These are phyloP conservation scores for Zalerion maritima DNA, from an alignment of 495 filamentous ascomycete genomes.

Conservation along the genomic window DNA sequence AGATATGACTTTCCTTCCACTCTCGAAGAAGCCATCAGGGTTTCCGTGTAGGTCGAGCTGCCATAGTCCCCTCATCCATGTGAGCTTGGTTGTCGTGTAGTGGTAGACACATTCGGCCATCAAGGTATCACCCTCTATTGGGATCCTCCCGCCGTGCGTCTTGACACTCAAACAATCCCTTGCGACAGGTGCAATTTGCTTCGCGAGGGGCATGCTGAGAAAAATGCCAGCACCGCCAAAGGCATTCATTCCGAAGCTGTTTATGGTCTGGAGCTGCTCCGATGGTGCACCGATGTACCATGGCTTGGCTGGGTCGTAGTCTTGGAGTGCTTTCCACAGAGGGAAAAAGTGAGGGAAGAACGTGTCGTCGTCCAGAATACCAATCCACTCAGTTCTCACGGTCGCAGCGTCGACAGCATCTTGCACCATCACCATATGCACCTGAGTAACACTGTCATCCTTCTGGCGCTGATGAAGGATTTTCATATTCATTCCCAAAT, in stretches of 20 bases:
- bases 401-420: conserved; percentile 38
- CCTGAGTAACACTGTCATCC: conserved; percentile 35
- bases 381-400: conserved; percentile 46
- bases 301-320: conserved; percentile 35
- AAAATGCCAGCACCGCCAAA: conserved; percentile 60
- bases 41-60: conserved; percentile 50
- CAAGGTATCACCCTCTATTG: conserved; percentile 48
- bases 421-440: conserved; percentile 49
- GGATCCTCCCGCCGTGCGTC: conserved; percentile 27
- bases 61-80: conserved; percentile 41
- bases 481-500: conserved; percentile 38
- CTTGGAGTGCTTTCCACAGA: conserved; percentile 29
- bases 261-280: conserved; percentile 45
- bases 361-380: conserved; percentile 58
- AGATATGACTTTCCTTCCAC: conserved; percentile 38
- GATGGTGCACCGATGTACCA: conserved; percentile 49
- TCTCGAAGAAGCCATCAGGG: conserved; percentile 48
- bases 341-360: conserved; percentile 52
- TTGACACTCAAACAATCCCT: conserved; percentile 38
- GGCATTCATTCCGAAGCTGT: conserved; percentile 47
- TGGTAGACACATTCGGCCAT: conserved; percentile 47
- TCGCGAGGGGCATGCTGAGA: conserved; percentile 43
- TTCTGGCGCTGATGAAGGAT: conserved; percentile 38
- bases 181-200: conserved; percentile 35
- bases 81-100: conserved; percentile 39